Base-by-base conservation (phyloP, 2,329 filamentous ascomycete genomes). In the Cercospora janseana region DNA sequence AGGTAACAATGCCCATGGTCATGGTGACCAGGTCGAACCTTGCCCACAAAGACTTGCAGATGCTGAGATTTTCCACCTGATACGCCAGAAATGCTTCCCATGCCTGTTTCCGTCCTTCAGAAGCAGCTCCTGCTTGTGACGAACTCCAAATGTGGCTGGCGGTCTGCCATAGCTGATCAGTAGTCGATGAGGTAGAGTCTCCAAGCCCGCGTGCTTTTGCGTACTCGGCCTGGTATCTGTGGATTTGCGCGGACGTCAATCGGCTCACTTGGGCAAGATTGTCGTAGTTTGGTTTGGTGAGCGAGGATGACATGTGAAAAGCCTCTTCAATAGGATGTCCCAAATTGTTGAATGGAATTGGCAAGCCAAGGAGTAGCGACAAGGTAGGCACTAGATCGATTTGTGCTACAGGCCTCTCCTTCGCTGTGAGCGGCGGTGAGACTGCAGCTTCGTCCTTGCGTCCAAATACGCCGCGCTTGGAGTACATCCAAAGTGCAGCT, bases 401-500 rank as follows among this genome's bases (percentile, higher is more conserved):
- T 70, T 98, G 93, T 52, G 75, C 76, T 6, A 86, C 75, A n/a
- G 87, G 83, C 7, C 87, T 65, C 62, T 84, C 80, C 67, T 93
- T 94, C 31, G 91, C 90, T 16, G 80, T 88, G n/a, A 73, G 69
- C 5, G 81, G 80, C 4, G 81, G 79, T n/a, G 75, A 72, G 10
- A 71, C 66, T 57, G 77, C 79, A 4, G 81, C 79, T 3, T 80
- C 72, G 41, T 80, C 76, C 1, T 82, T 87, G 29, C 90, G 83
- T 12, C 93, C 93, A 69, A 98, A 98, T 7, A 88, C 69, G 0
- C 83, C 83, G 60, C 82, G 85, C 69, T 91, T 95, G 1, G 93
- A 95, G 69, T 97, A 98, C 90, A 98, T 95, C 92, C 93, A 98
- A 38, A 98, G 70, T 2, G 93, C 90, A 49, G 93, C 90, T 69